Conservation (phyloP, 345 rosid species). For the Citrus australasica region DNA sequence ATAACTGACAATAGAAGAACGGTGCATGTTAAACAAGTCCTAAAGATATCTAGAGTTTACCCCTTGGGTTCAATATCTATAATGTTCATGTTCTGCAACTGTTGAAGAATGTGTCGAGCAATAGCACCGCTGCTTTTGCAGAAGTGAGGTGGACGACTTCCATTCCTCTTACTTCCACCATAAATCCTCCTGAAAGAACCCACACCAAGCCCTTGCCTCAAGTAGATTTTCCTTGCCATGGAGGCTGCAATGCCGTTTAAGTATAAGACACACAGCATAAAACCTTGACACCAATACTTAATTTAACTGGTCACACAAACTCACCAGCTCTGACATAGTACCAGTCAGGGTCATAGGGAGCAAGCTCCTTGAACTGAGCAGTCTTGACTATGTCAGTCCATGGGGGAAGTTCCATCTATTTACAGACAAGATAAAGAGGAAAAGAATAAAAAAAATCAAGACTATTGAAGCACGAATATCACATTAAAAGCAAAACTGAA, state of each 20-base stretch:
- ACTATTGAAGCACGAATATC: not conserved
- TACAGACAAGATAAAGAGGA: not conserved
- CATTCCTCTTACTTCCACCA: conserved; percentile 86
- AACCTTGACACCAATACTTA: not conserved
- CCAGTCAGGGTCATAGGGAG: conserved; percentile 95
- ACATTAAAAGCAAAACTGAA: not conserved
- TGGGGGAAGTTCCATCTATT: conserved; percentile 78
- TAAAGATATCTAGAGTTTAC: conserved; percentile 21
- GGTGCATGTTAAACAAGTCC: not conserved
- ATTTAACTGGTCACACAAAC: not conserved
- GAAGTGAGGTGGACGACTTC: conserved; percentile 81
- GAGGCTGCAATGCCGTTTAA: conserved; percentile 44
- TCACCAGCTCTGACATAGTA: conserved; percentile 76
- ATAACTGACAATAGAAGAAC: not conserved
- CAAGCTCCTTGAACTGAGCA: conserved; percentile 74
- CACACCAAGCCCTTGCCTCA: conserved; percentile 91
- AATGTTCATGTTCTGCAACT: conserved; percentile 66
- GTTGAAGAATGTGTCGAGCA: conserved; percentile 86
- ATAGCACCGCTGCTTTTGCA: conserved; percentile 87
- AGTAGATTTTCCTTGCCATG: conserved; percentile 87
- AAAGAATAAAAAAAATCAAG: not conserved
- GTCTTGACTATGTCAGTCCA: conserved; percentile 95
- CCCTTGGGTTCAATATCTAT: conserved; percentile 64
- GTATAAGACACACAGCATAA: not conserved
- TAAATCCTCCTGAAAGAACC: conserved; percentile 81